Base-by-base conservation (phyloP, 2,329 filamentous ascomycete genomes). In the Stachybotrys echinatus region DNA sequence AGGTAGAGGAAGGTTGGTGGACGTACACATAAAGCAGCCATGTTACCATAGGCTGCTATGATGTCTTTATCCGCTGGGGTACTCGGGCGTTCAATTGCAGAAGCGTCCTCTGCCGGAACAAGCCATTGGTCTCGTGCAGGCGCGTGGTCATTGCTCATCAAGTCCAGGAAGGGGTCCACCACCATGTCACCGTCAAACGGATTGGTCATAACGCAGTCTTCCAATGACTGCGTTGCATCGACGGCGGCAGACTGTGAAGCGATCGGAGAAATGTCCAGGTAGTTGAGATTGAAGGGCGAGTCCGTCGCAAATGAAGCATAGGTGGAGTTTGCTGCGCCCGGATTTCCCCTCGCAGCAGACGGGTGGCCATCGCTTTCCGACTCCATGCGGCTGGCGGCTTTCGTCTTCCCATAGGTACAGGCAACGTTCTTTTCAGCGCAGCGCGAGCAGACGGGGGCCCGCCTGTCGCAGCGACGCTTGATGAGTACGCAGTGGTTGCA, bases 391-490 rank as follows among this genome's bases (percentile, higher is more conserved):
- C n/a, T 23, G 14, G 3, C 19, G 18, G 22, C 6, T 23, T 45
- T 60, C 17, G 50, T 48, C 50, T 57, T 62, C 27, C 45, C 55
- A 45, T 64, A 65, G 48, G 54, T 47, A 48, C 66, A 68, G 40
- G 54, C 38, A 23, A 59, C 50, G n/a, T 57, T 60, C 54, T 62
- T 68, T 54, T 65, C 61, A 42, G 53, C 57, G 50, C 66, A 68
- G 14, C 66, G 55, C 39, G 64, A 65, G 55, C 66, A 69, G 20
- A 58, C 38, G 8, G 66, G 65, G n/a, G 55, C 57, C n/a, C 60
- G 61, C 52, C 64, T 63, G 50, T 69, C 65, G 51, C 66, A 68
- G 10, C 65, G 61, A 19, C 66, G 55, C 53, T 66, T 68, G 23
- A 59, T 58, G 53, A 63, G 63, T 19, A 67, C 66, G 50, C 65